Base-by-base conservation (phyloP, 192 early-diverging fungal species). In the Coemansia aciculifera region DNA sequence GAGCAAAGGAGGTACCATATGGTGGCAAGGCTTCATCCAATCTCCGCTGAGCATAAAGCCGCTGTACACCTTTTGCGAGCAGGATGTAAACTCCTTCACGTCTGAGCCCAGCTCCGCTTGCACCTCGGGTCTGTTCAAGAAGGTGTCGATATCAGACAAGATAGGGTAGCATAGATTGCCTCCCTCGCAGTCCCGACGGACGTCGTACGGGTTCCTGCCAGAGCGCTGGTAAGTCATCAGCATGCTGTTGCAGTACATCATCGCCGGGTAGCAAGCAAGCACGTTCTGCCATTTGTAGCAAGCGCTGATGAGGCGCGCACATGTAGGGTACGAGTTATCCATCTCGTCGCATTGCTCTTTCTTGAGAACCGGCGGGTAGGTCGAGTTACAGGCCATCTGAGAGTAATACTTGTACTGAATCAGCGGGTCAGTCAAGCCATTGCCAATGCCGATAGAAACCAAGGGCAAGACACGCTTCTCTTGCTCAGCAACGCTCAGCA, bases 171-270 rank as follows among this genome's bases (percentile, higher is more conserved):
- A 99, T 15, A 98, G 88, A 54, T 87, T 84, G 73, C 89, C 90
- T 65, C 77, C 84, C 64, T 93, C 90, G 81, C 97, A 98, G 44
- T 90, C 87, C 46, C 86, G 84, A 59, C 97, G 90, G 36, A 99
- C 89, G 79, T 99, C 97, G 84, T 99, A 99, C 52, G 91, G 91
- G 81, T 98, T 98, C 74, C 87, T 84, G 19, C 91, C 92, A 8
- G 93, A 89, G 73, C 87, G 84, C 76, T 92, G 90, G 85, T 91
- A 95, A 3, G 90, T 89, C 27, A 70, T 63, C 39, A 96, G 88
- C 79, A 94, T 88, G 67, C 86, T 87, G 86, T 95, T 90, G 84
- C 96, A 98, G 87, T 93, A 95, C 39, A 90, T 73, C 13, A 84
- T 75, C 19, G 92, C 90, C 37, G 95, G 95, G 32, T 93, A 85